Percentiles rank a stretch among this genome's conserved stretches.
Conservation (phyloP, 495 filamentous ascomycete species). For the Aspergillus funiculosus region DNA sequence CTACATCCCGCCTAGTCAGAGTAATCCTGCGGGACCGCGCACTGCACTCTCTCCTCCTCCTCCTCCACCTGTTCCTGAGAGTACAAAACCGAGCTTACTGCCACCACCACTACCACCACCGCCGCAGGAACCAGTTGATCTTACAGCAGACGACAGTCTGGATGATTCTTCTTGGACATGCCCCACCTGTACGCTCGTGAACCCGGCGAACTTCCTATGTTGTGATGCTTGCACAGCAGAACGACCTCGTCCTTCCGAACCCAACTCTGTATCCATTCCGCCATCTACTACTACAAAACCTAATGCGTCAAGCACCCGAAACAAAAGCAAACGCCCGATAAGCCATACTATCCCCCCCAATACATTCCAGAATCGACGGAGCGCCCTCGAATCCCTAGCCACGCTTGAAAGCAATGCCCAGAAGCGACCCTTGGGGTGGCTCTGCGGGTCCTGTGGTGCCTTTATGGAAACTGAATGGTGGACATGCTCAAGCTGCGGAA, state of each 20-base stretch:
- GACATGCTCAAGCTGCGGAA: conserved; percentile 67
- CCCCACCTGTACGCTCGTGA: conserved; percentile 74
- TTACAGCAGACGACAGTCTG: conserved; percentile 24
- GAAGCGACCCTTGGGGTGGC: conserved; percentile 56
- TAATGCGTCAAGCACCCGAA: conserved; percentile 12
- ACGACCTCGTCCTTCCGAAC: conserved; percentile 42
- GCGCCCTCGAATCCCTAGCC: conserved; percentile 34
- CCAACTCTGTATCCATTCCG: conserved; percentile 15
- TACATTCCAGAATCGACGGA: conserved; percentile 33
- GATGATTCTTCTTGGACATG: conserved; percentile 62
- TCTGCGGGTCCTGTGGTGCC: conserved; percentile 59
- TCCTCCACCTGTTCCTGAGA: conserved; percentile 19
- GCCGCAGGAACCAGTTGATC: conserved; percentile 9
- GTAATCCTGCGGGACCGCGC: conserved; percentile 54
- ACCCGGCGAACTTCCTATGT: conserved; percentile 59
- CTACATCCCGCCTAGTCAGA: conserved; percentile 58
- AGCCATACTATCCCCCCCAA: conserved; percentile 14
- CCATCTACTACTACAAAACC: conserved; percentile 6
- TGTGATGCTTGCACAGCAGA: conserved; percentile 77
- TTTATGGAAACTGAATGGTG: conserved; percentile 70
- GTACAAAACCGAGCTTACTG: conserved; percentile 20
- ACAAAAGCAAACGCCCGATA: conserved; percentile 23
- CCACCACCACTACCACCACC: conserved; percentile 3
- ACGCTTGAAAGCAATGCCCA: conserved; percentile 35
- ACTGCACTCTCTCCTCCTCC: conserved; percentile 23